These are phyloP conservation scores for Aureobasidium sp. DNA, from an alignment of 2,329 filamentous ascomycete species.

Conservation along the genomic window DNA sequence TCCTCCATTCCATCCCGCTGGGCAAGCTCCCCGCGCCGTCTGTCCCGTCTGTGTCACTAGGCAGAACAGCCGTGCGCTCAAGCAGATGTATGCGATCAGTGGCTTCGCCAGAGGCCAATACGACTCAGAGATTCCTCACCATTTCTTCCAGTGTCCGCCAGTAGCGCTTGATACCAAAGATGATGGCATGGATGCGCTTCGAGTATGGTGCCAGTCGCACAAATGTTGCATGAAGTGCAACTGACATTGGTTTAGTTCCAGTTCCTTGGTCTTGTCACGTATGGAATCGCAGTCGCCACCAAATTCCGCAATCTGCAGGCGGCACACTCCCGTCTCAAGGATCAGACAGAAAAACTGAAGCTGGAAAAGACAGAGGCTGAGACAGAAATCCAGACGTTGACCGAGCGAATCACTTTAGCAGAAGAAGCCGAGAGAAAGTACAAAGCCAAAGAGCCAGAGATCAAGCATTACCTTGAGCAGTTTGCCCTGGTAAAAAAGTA, in stretches of 20 bases:
- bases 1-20: slow-evolving; percentile 36
- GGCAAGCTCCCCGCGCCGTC: slow-evolving; percentile 31
- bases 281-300: slow-evolving; percentile 21
- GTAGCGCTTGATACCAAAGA: slow-evolving; percentile 30
- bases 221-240: not conserved
- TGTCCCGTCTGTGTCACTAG: slow-evolving; percentile 38
- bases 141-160: slow-evolving; percentile 38
- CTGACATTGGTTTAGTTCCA: slow-evolving; percentile 34
- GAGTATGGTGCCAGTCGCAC: slow-evolving; percentile 2
- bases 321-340: slow-evolving; percentile 17
- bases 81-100: slow-evolving; percentile 36
- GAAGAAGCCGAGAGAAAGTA: slow-evolving; percentile 21
- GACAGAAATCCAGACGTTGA: slow-evolving; percentile 16
- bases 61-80: slow-evolving; percentile 24
- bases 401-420: slow-evolving; percentile 17
- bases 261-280: slow-evolving; percentile 32
- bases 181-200: slow-evolving; percentile 37
- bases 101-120: slow-evolving; percentile 34
- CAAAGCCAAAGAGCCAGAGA: slow-evolving; percentile 26
- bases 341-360: slow-evolving; percentile 19
- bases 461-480: slow-evolving; percentile 29
- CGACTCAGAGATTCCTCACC: slow-evolving; percentile 34
- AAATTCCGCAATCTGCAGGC: slow-evolving; percentile 11
- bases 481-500: slow-evolving; percentile 27
- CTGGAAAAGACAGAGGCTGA: slow-evolving; percentile 21